Evolutionary conservation across 2,329 filamentous ascomycete genomes (phyloP).

Genomic region (Xylaria multiplex): DNA sequence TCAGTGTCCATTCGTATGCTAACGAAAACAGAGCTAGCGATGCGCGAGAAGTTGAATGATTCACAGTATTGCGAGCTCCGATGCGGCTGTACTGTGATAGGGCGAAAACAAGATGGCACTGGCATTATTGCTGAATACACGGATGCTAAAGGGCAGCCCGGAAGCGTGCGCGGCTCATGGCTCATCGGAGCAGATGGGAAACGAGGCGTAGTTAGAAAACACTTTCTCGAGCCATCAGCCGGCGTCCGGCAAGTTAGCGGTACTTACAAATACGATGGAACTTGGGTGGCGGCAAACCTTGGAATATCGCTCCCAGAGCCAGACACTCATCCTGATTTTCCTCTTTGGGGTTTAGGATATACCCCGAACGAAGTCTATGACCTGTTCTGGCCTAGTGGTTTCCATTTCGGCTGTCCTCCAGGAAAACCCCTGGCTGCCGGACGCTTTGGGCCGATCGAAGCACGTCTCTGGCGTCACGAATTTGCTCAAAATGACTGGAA

Average conservation of each 20-base stretch:
- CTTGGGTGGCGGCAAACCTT: slow-evolving; percentile 61
- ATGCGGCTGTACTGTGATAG: slow-evolving; percentile 37
- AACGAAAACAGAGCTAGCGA: slow-evolving; percentile 32
- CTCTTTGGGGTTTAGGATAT: slow-evolving; percentile 58
- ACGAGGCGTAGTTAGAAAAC: slow-evolving; percentile 56
- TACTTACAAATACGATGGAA: slow-evolving; percentile 51
- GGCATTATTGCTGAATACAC: slow-evolving; percentile 34
- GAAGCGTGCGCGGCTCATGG: slow-evolving; percentile 36
- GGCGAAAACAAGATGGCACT: slow-evolving; percentile 30
- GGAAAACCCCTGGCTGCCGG: slow-evolving; percentile 56
- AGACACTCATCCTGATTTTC: slow-evolving; percentile 59
- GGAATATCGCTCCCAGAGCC: slow-evolving; percentile 56
- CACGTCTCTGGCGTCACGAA: slow-evolving; percentile 57
- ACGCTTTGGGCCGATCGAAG: slow-evolving; percentile 54
- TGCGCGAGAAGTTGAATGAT: slow-evolving; percentile 32
- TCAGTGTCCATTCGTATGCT: neutral
- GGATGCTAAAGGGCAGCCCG: slow-evolving; percentile 25
- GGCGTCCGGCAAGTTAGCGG: slow-evolving; percentile 52
- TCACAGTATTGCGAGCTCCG: slow-evolving; percentile 40
- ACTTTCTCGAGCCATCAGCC: slow-evolving; percentile 54
- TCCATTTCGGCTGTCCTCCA: slow-evolving; percentile 57
- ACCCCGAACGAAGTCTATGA: slow-evolving; percentile 59
- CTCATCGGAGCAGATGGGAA: slow-evolving; percentile 61
- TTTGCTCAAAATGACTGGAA: slow-evolving; percentile 47
- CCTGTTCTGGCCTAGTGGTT: slow-evolving; percentile 57